Evolutionary conservation across 2,329 filamentous ascomycete species (phyloP).

Genomic region (Harringtonia lauricola): DNA sequence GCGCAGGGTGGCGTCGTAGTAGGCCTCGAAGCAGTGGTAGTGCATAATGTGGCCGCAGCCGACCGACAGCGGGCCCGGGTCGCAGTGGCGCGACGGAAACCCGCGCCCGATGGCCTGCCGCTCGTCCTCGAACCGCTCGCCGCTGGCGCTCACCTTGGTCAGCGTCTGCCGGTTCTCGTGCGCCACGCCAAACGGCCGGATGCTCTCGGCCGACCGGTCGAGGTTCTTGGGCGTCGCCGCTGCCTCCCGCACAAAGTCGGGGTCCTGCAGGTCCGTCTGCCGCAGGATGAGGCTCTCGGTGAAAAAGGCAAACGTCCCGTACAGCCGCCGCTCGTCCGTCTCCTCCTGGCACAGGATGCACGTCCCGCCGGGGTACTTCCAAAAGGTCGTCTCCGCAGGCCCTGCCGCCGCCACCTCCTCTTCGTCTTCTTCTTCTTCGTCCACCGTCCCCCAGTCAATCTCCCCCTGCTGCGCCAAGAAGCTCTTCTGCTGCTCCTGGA

Average conservation of each 20-base stretch:
- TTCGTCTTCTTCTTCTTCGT: conserved; percentile 62
- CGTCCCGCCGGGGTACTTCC: conserved; percentile 86
- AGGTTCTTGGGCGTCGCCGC: conserved; percentile 67
- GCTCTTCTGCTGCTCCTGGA: conserved; percentile 92
- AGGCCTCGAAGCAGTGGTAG: conserved; percentile 87
- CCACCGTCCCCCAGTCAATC: conserved; percentile 80
- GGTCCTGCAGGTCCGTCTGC: conserved; percentile 72
- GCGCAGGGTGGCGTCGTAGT: conserved; percentile 71
- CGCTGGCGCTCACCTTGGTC: conserved; percentile 62
- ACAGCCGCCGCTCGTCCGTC: conserved; percentile 76
- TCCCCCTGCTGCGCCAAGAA: conserved; percentile 84
- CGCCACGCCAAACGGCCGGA: conserved; percentile 84
- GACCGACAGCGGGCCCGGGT: conserved; percentile 69
- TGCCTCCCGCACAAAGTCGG: conserved; percentile 76
- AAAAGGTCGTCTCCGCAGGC: conserved; percentile 40
- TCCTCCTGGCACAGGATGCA: conserved; percentile 97
- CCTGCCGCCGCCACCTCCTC: background rate
- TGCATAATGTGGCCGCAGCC: conserved; percentile 99
- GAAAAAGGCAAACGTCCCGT: conserved; percentile 86
- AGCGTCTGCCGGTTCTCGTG: conserved; percentile 73
- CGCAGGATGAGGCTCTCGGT: conserved; percentile 78
- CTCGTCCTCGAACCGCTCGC: conserved; percentile 60
- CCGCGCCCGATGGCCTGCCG: conserved; percentile 81
- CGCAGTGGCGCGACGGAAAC: conserved; percentile 59
- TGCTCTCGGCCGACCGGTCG: conserved; percentile 70